Evolutionary conservation across 352 stramenopile genomes (phyloP).

Genomic region (Phytophthora melonis): DNA sequence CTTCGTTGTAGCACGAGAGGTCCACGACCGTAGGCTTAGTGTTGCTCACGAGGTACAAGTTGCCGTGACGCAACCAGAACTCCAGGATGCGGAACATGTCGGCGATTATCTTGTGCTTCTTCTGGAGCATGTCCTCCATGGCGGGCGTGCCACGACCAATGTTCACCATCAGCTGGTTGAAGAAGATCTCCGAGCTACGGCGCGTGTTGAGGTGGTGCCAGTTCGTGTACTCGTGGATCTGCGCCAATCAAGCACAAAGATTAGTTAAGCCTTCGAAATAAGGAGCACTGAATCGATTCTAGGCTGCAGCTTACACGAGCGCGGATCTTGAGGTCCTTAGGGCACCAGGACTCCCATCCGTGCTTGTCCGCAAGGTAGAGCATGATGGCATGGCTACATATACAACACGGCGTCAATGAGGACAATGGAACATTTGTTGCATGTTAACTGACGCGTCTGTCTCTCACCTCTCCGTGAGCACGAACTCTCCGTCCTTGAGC

Average conservation of each 20-base stretch:
- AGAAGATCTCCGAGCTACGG: slow-evolving; percentile 67
- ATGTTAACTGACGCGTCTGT: not conserved
- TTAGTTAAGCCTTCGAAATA: not conserved
- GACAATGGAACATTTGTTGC: not conserved
- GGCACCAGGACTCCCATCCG: slow-evolving; percentile 69
- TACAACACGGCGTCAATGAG: not conserved
- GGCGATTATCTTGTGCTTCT: slow-evolving; percentile 63
- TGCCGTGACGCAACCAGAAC: slow-evolving; percentile 71
- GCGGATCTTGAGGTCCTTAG: slow-evolving; percentile 65
- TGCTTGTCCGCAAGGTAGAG: slow-evolving; percentile 78
- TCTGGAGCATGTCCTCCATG: slow-evolving; percentile 58
- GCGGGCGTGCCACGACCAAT: slow-evolving; percentile 52
- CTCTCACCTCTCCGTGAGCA: slow-evolving; percentile 67
- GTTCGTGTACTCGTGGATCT: slow-evolving; percentile 86
- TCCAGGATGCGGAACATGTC: slow-evolving; percentile 73
- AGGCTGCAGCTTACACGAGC: slow-evolving; percentile 51
- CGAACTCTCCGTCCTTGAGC: slow-evolving; percentile 72
- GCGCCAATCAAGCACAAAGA: not conserved
- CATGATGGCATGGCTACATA: slow-evolving; percentile 76
- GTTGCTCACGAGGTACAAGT: slow-evolving; percentile 67
- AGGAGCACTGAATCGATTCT: not conserved
- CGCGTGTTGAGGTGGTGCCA: slow-evolving; percentile 84
- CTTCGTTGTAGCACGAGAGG: slow-evolving; percentile 84
- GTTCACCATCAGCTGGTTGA: slow-evolving; percentile 71
- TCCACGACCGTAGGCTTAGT: slow-evolving; percentile 68